Conservation (phyloP, 495 filamentous ascomycete genomes). For the Cairneyella variabilis region DNA sequence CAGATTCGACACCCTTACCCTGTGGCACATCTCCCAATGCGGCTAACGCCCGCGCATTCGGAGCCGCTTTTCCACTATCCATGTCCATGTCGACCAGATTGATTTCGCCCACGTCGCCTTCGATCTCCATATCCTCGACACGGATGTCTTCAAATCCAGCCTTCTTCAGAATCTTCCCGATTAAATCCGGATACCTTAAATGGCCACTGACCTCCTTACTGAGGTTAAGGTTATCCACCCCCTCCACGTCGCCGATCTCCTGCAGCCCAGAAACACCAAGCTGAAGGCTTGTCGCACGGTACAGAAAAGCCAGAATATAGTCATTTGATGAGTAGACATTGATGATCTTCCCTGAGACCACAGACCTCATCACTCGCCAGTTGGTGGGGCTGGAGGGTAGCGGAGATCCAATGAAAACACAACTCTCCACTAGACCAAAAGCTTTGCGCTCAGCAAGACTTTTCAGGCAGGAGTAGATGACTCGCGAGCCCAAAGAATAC, state of each 20-base stretch:
- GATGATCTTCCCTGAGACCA: conserved; percentile 51
- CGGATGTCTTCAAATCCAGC: conserved; percentile 47
- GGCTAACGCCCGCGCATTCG: too few relatives aligned
- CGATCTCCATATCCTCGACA: conserved; percentile 39
- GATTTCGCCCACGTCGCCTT: conserved; percentile 29
- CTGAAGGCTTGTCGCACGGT: conserved; percentile 48
- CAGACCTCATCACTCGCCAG: conserved; percentile 51
- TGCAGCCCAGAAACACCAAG: conserved; percentile 56
- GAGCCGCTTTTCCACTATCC: not conserved
- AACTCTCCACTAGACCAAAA: conserved; percentile 84
- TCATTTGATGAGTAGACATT: conserved; percentile 59
- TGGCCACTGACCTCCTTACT: conserved; percentile 51
- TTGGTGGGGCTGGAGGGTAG: conserved; percentile 53
- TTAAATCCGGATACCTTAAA: conserved; percentile 47
- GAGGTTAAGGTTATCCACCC: conserved; percentile 53
- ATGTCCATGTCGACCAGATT: conserved; percentile 17
- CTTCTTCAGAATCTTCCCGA: conserved; percentile 49
- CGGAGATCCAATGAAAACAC: conserved; percentile 78
- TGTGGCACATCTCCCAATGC: too few relatives aligned
- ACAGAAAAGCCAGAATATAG: conserved; percentile 57
- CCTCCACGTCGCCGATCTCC: conserved; percentile 44
- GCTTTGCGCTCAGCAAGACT: conserved; percentile 68
- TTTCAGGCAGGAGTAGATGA: conserved; percentile 80
- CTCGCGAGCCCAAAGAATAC: conserved; percentile 82
- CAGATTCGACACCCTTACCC: too few relatives aligned